Base-by-base conservation (phyloP, 495 filamentous ascomycete genomes). In the Jackrogersella minutella region DNA sequence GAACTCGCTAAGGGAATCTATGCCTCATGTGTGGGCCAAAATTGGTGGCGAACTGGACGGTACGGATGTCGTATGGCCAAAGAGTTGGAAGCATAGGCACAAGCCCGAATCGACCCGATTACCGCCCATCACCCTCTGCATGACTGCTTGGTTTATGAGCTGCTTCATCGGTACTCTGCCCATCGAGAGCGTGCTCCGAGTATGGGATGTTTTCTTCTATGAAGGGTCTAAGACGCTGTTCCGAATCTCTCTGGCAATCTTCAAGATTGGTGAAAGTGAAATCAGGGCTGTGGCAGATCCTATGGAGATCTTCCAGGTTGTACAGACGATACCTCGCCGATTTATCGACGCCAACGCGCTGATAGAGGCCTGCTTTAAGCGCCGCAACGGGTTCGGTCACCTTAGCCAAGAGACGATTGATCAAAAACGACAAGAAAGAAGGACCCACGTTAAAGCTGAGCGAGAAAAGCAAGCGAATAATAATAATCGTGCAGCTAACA, bases 101-200 rank as follows among this genome's bases (percentile, higher is more conserved):
- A 62, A 66, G 21, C 44, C 68, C 11, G 80, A 82, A 54, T 73
- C 80, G 1, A 78, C 78, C 17, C 87, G 90, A 2, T 80, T 97
- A 6, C 95, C 95, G 0, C 91, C 95, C 9, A 93, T 99, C 68
- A 93, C 92, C 7, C 84, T 99, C 1, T 94, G 93, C 62, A 89
- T 93, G 70, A 97, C 93, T 1, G 89, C 93, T n/a, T 99, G 95
- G 95, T 96, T 99, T 76, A 99, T 99, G 95, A 93, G 89, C 13
- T 88, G 93, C 41, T 97, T 95, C 76, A 94, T 97, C 74, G 93
- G 93, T 33, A 96, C 89, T 0, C 76, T 99, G 24, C 95, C 95
- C 14, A 91, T 96, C 66, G 95, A 99, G 74, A 90, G 90, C 36
- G 91, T 91, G 0, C 81, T 97, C 11, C 89, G 95, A 16, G 92